A percentile compares a stretch with the other conserved stretches of the same genome.
Evolutionary conservation across 768 basidiomycete genomes (phyloP).

Genomic region (Holtermanniella nyarrowii): DNA sequence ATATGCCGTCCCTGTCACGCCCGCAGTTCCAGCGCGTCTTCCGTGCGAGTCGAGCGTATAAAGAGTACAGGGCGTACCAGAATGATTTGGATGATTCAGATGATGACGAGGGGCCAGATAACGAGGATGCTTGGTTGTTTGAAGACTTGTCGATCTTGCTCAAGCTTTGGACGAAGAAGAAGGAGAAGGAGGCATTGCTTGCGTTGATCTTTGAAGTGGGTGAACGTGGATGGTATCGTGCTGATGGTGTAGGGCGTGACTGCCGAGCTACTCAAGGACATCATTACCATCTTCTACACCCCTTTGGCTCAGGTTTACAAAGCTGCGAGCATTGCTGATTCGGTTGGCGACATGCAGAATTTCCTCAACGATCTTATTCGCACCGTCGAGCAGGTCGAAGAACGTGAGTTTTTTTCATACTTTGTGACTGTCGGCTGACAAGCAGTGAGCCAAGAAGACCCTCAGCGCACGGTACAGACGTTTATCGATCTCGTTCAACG

Average conservation of each 20-base stretch:
- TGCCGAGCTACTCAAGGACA: slow-evolving; percentile 89
- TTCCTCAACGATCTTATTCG: slow-evolving; percentile 91
- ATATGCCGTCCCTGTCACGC: slow-evolving; percentile 62
- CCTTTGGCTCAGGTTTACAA: slow-evolving; percentile 94
- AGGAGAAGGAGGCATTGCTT: slow-evolving; percentile 85
- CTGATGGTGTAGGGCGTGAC: slow-evolving; percentile 63
- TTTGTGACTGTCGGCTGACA: not conserved
- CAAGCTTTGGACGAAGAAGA: slow-evolving; percentile 63
- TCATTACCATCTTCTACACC: slow-evolving; percentile 96
- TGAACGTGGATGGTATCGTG: not conserved
- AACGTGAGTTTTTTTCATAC: slow-evolving; percentile 48
- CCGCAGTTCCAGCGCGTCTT: slow-evolving; percentile 72
- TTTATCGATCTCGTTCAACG: slow-evolving; percentile 89
- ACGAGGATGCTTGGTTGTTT: slow-evolving; percentile 93
- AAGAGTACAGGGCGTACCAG: slow-evolving; percentile 56
- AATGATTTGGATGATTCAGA: slow-evolving; percentile 67
- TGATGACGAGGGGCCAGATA: slow-evolving; percentile 78
- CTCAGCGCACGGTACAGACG: slow-evolving; percentile 72
- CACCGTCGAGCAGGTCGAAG: slow-evolving; percentile 86
- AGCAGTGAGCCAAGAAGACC: slow-evolving; percentile 70
- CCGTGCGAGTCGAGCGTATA: slow-evolving; percentile 66
- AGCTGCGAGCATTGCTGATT: slow-evolving; percentile 93
- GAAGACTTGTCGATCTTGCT: slow-evolving; percentile 79
- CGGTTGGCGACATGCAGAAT: slow-evolving; percentile 76
- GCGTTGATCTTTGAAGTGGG: slow-evolving; percentile 86